Conservation (phyloP, 2,329 filamentous ascomycete genomes). For the Alternaria alternata region DNA sequence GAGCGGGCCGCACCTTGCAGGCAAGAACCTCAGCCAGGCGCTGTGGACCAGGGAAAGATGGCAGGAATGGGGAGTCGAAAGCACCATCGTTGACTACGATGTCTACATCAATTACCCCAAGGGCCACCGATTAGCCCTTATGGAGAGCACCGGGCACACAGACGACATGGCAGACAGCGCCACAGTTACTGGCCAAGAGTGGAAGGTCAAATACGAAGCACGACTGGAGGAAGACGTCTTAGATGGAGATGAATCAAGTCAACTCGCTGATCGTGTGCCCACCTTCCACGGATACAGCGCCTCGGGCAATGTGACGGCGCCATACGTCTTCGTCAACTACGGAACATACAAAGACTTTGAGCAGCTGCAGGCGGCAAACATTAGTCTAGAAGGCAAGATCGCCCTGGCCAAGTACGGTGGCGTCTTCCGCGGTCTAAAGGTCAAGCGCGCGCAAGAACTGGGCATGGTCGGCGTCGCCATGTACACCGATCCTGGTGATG, state of each 20-base stretch:
- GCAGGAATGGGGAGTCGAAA: slow-evolving; percentile 58
- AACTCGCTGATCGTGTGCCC: slow-evolving; percentile 75
- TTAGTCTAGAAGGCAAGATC: slow-evolving; percentile 84
- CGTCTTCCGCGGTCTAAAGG: slow-evolving; percentile 88
- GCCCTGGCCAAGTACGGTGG: slow-evolving; percentile 85
- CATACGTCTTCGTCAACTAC: slow-evolving; percentile 90
- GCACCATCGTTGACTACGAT: slow-evolving; percentile 59
- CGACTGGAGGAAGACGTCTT: slow-evolving; percentile 84
- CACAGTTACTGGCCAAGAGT: slow-evolving; percentile 49
- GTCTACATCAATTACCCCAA: slow-evolving; percentile 62
- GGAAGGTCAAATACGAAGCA: slow-evolving; percentile 78
- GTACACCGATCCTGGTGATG: slow-evolving; percentile 89
- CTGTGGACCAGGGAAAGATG: slow-evolving; percentile 60
- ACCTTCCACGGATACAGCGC: slow-evolving; percentile 96
- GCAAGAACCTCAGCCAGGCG: slow-evolving; percentile 61
- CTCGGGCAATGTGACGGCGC: slow-evolving; percentile 86
- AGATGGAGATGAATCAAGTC: slow-evolving; percentile 81
- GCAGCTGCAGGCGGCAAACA: slow-evolving; percentile 76
- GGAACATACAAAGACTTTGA: slow-evolving; percentile 87
- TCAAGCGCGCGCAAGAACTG: slow-evolving; percentile 89
- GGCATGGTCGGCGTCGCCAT: slow-evolving; percentile 87
- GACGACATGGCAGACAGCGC: slow-evolving; percentile 43
- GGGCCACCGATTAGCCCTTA: slow-evolving; percentile 56
- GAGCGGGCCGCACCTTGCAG: slow-evolving; percentile 59
- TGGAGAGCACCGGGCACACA: slow-evolving; percentile 63